phyloP scores from a whole-genome alignment of 345 rosid genomes.

The Pistacia vera region DNA sequence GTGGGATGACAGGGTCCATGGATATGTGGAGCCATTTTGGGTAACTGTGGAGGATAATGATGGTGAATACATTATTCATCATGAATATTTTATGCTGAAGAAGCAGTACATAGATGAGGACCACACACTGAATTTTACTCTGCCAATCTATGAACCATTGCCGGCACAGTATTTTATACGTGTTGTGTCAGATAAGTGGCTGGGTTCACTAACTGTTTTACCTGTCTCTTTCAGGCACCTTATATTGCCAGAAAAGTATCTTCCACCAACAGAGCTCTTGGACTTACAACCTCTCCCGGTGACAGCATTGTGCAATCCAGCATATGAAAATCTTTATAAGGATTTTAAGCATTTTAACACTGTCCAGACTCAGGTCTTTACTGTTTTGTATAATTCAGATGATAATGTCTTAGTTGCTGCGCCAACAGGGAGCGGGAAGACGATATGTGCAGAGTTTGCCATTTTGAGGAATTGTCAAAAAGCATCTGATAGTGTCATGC shows the following conservation, averaged over 20 bases:
- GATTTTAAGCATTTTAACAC: too few species aligned
- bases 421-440: too few species aligned
- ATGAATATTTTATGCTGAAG: constrained; percentile 90
- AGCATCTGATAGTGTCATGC: constrained; percentile 64
- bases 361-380: too few species aligned
- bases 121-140: constrained; percentile 86
- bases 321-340: too few species aligned
- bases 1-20: constrained; percentile 96
- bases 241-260: too few species aligned
- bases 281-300: too few species aligned
- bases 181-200: constrained; percentile 95
- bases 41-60: constrained; percentile 91
- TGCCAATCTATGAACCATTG: constrained; percentile 87
- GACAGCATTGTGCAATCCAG: too few species aligned
- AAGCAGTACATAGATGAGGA: constrained; percentile 85
- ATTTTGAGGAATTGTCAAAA: constrained; percentile 84
- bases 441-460: constrained; percentile 96
- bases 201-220: constrained; percentile 84
- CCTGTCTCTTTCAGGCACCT: constrained; percentile 96
- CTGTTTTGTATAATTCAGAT: too few species aligned
- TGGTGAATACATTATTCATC: constrained; percentile 88
- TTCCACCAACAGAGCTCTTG: too few species aligned
- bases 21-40: constrained; percentile 97
- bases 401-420: too few species aligned
- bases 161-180: constrained; percentile 94